phyloP scores from a whole-genome alignment of 106 monocot genomes.

The Dendrobium huoshanense region DNA sequence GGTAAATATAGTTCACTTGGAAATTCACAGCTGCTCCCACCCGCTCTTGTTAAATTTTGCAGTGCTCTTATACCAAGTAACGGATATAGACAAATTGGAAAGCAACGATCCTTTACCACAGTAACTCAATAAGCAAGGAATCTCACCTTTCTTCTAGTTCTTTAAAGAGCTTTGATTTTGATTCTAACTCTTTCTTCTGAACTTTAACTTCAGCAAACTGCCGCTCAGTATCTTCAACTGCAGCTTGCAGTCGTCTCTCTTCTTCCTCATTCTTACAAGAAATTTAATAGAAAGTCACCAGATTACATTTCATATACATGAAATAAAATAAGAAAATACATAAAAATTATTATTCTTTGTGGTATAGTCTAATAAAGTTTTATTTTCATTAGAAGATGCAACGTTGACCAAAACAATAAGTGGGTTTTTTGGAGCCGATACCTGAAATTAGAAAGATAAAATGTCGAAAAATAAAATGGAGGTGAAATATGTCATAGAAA shows the following conservation, averaged over 20 bases:
- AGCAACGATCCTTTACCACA: background rate
- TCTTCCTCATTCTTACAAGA: slow-evolving; percentile 69
- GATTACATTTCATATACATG: background rate
- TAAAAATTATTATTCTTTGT: background rate
- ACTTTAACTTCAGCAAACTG: slow-evolving; percentile 54
- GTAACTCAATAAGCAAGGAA: background rate
- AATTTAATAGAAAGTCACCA: background rate
- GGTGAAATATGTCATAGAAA: background rate
- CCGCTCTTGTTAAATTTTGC: background rate
- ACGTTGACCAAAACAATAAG: background rate
- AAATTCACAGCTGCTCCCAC: background rate
- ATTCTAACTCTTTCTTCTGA: slow-evolving; percentile 67
- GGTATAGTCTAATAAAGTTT: background rate
- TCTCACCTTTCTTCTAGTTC: slow-evolving; percentile 71
- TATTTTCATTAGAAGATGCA: background rate
- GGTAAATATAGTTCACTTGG: background rate
- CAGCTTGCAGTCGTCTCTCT: slow-evolving; percentile 64
- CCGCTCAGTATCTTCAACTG: slow-evolving; percentile 75
- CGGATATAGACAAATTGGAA: background rate
- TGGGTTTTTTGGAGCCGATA: background rate
- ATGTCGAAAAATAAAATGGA: background rate
- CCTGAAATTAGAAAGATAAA: background rate
- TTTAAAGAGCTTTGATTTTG: slow-evolving; percentile 60
- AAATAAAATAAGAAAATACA: background rate
- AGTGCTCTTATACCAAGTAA: background rate